Evolutionary conservation across 371 early-diverging fungal species (phyloP).

Genomic region (Apophysomyces variabilis): DNA sequence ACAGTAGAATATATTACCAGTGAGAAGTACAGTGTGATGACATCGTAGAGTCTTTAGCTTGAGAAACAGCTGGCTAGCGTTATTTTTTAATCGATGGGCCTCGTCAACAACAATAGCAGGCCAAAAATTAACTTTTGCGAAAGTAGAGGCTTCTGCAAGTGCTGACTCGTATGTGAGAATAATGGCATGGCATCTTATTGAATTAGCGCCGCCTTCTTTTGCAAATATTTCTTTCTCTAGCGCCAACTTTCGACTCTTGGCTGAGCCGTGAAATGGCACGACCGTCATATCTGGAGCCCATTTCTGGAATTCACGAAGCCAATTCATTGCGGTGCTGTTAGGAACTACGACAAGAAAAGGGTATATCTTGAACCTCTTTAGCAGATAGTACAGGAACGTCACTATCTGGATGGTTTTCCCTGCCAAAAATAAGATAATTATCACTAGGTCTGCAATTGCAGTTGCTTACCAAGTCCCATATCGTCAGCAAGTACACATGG

Average conservation of each 20-base stretch:
- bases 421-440: constrained; percentile 5
- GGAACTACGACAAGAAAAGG: constrained; percentile 92
- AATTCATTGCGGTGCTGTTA: constrained; percentile 78
- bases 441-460: neutral
- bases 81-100: constrained; percentile 89
- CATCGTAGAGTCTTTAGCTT: constrained; percentile 55
- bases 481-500: constrained; percentile 92
- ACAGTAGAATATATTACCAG: constrained; percentile 44
- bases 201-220: constrained; percentile 25
- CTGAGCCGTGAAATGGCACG: constrained; percentile 58
- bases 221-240: constrained; percentile 68
- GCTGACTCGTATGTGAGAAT: constrained; percentile 81
- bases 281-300: constrained; percentile 79
- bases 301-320: constrained; percentile 79
- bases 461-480: constrained; percentile 84
- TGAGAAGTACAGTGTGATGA: constrained; percentile 73
- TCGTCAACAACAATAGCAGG: constrained; percentile 83
- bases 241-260: constrained; percentile 55
- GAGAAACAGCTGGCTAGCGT: constrained; percentile 68
- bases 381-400: constrained; percentile 68
- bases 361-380: constrained; percentile 51
- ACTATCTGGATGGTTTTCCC: constrained; percentile 92
- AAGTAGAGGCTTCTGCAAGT: constrained; percentile 49
- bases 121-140: constrained; percentile 58
- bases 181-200: constrained; percentile 77